A percentile compares a stretch with the other conserved stretches of the same genome.
Conservation (phyloP, 1,284 basidiomycete species). For the Takashimella koratensis region DNA sequence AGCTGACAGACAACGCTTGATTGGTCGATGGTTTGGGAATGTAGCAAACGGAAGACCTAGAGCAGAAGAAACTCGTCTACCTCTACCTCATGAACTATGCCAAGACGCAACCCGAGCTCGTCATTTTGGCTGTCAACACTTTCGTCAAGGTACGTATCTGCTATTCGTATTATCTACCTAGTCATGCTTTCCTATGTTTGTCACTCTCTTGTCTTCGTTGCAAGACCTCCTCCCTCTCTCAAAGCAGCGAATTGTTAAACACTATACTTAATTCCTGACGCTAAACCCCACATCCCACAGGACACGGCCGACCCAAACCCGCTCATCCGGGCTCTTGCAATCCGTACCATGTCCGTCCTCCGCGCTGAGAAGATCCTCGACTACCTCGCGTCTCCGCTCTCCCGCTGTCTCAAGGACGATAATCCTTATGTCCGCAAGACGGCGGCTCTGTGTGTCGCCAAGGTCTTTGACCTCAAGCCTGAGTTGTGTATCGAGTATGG, state of each 20-base stretch:
- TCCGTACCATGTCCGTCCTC: constrained; percentile 95
- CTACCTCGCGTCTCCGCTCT: constrained; percentile 90
- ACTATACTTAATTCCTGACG: not conserved
- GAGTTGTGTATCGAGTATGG: constrained; percentile 92
- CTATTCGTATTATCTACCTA: too few species aligned
- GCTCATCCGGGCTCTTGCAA: constrained; percentile 89
- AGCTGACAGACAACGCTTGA: constrained; percentile 4
- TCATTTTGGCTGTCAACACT: constrained; percentile 97
- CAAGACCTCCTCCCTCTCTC: too few species aligned
- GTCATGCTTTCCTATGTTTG: too few species aligned
- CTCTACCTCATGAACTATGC: constrained; percentile 99
- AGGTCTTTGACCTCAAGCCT: constrained; percentile 94
- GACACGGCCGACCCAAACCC: constrained; percentile 96
- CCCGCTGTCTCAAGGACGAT: constrained; percentile 86
- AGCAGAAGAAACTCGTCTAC: constrained; percentile 70
- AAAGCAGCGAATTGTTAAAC: not conserved
- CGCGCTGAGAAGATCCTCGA: constrained; percentile 99
- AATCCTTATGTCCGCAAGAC: constrained; percentile 98
- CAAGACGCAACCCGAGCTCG: constrained; percentile 94
- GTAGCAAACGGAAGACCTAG: constrained; percentile 52
- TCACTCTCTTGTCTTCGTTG: too few species aligned
- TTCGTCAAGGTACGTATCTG: constrained; percentile 80
- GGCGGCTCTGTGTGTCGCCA: constrained; percentile 89
- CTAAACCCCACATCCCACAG: constrained; percentile 56
- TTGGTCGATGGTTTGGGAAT: too few species aligned